A percentile compares a stretch with the other conserved stretches of the same genome.
These are phyloP conservation scores for Malus sylvestris DNA, from an alignment of 306 rosid genomes.

Conservation along the genomic window DNA sequence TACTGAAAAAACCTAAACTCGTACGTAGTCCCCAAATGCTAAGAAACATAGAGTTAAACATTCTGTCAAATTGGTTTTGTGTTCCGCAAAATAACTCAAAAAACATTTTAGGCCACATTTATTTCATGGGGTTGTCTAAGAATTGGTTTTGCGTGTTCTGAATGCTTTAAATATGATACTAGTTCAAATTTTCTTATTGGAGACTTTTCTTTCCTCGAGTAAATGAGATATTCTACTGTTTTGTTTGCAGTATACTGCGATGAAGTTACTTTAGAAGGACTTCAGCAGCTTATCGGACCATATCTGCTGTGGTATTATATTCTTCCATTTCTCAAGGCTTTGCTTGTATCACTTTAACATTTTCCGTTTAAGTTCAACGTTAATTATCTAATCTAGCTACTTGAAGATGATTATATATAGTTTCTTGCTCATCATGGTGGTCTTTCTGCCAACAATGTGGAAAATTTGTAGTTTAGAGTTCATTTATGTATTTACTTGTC, in stretches of 20 bases:
- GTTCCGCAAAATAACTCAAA: neutral
- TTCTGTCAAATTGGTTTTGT: neutral
- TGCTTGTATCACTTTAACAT: constrained; percentile 5
- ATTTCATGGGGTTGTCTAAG: neutral
- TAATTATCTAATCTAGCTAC: neutral
- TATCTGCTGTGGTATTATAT: constrained; percentile 19
- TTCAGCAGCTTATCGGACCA: constrained; percentile 5
- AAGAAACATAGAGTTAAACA: neutral
- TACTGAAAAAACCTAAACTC: neutral
- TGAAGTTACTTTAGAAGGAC: constrained; percentile 28
- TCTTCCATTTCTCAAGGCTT: constrained; percentile 15
- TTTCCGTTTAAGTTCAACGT: neutral
- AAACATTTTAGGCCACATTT: neutral
- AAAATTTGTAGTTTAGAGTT: neutral
- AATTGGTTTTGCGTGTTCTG: neutral
- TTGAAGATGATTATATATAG: neutral
- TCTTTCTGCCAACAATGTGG: neutral
- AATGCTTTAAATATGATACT: neutral
- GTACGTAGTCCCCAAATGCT: neutral
- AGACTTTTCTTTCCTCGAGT: neutral
- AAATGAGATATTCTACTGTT: neutral
- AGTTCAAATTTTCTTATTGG: neutral
- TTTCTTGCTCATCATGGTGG: neutral
- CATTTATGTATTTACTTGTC: neutral
- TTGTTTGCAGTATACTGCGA: constrained; percentile 43